phyloP scores from a whole-genome alignment of 2,329 filamentous ascomycete species.

The Beauveria pseudobassiana region DNA sequence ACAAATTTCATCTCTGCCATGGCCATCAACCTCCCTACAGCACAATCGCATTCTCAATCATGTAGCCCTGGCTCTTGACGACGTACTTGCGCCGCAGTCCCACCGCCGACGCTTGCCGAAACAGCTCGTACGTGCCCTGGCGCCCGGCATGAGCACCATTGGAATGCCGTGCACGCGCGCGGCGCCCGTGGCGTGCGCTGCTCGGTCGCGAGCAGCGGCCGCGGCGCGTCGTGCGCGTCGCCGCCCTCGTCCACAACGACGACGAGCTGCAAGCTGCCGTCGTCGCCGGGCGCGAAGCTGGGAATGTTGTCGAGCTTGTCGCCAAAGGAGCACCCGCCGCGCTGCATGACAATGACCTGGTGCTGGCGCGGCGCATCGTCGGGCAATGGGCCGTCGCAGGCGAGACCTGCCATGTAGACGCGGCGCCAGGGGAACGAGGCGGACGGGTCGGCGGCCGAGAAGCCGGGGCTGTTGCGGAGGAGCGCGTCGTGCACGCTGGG shows the following conservation, averaged over 20 bases:
- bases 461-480: constrained; percentile 33
- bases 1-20: not conserved
- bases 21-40: constrained; percentile 17
- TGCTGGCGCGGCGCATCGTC: constrained; percentile 47
- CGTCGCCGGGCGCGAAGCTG: constrained; percentile 43
- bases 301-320: constrained; percentile 83
- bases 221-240: constrained; percentile 29
- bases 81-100: constrained; percentile 73
- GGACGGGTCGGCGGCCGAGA: constrained; percentile 28
- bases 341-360: constrained; percentile 73
- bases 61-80: constrained; percentile 71
- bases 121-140: constrained; percentile 49
- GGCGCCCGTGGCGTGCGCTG: constrained; percentile 67
- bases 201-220: constrained; percentile 66
- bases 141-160: constrained; percentile 76
- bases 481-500: constrained; percentile 56
- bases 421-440: constrained; percentile 57
- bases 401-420: constrained; percentile 63
- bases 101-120: constrained; percentile 57
- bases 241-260: constrained; percentile 56
- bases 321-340: constrained; percentile 79
- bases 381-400: constrained; percentile 53
- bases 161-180: constrained; percentile 65
- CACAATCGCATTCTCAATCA: constrained; percentile 72
- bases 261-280: constrained; percentile 61